Evolutionary conservation across 192 early-diverging fungal genomes (phyloP), one percentile per base, ranked within the genome.

Genomic region (Rhizophagus prolifer): DNA sequence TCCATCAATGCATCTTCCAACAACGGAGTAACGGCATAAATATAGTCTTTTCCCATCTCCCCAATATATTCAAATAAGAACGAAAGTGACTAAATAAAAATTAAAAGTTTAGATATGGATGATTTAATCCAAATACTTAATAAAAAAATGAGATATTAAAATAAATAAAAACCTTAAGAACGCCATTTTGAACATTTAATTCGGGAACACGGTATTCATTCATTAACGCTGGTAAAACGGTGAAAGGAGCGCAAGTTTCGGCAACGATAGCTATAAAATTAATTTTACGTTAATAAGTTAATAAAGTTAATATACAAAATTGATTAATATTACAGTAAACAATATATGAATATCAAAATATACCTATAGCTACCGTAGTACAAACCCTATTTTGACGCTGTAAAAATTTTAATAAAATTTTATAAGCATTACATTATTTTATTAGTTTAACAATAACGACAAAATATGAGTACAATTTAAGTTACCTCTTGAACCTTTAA

Each of bases 11-110:
- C 98, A 82, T 99, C 97, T 79, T 98, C 96, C 19, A 98, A 83
- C 47, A 99, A 82, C 9, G 98, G 94, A 0, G 96, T 95, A 2
- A 97, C 96, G 21, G 98, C 97, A 70, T 97, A 94, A 72, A 98
- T 95, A 76, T 99, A 99, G 82, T 99, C 98, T 79, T 96, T 96
- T 77, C 93, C 96, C 94, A 97, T 97, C 72, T 94, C 92, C 69
- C 98, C 98, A 82, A 99, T 96, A 78, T 99, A 99, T 90, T 99
- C 98, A 75, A 99, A 99, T 77, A 99, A 84, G 85, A 98, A 99
- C 3, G 94, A 90, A 58, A 99, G 78, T 1, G 94, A 94, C 81
- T 79, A 58, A 73, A 58, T 19, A 58, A 34, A 75, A 38, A 5
- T 38, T 38, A 8, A 38, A n/a, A 38, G 36, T 8, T 34, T 38